Evolutionary conservation across 352 stramenopile genomes (phyloP), one percentile per base, ranked within the genome.

Genomic region (Globisporangium heterothallicum): DNA sequence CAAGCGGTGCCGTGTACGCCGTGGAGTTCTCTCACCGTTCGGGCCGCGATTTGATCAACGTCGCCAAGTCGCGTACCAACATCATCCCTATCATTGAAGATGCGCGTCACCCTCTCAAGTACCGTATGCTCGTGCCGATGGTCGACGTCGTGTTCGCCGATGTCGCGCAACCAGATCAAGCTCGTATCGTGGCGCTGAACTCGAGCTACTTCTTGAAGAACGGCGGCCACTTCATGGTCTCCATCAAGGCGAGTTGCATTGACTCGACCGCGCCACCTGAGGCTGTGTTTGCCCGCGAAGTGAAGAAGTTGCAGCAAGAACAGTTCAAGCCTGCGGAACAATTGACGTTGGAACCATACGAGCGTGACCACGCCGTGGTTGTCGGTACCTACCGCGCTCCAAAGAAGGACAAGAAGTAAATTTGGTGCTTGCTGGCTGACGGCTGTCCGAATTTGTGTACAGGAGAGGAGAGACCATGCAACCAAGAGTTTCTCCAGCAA

Each of bases 31-130:
- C 96, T 22, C 97, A 99, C 80, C 92, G 97, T 49, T 96, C 96
- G 21, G 97, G 97, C 25, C 93, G 97, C 49, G 97, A 99, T 70
- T 81, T 99, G 21, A 98, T 99, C 65, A 99, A 99, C 70, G 94
- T 99, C 59, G 97, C 97, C 67, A 99, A 99, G 84, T 92, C 84
- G 53, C 92, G 97, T 49, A 99, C 97, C 6, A 99, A 99, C 75
- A 87, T 99, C 7, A 98, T 99, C 49, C 97, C 97, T 49, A 99
- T 99, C 68, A 99, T 99, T 47, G 97, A 99, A 76, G 96, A 99
- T 79, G 96, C 95, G 2, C 80, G 95, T 55, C 95, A 99, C 74
- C 96, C 96, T 54, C 85, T 98, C 45, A 99, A 99, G 79, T 99
- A 99, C 77, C 84, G 95, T 53, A 99, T 99, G 94, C 80, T 99